Evolutionary conservation across 208 protist genomes (phyloP).

Genomic region (Trypanosoma lewisi): DNA sequence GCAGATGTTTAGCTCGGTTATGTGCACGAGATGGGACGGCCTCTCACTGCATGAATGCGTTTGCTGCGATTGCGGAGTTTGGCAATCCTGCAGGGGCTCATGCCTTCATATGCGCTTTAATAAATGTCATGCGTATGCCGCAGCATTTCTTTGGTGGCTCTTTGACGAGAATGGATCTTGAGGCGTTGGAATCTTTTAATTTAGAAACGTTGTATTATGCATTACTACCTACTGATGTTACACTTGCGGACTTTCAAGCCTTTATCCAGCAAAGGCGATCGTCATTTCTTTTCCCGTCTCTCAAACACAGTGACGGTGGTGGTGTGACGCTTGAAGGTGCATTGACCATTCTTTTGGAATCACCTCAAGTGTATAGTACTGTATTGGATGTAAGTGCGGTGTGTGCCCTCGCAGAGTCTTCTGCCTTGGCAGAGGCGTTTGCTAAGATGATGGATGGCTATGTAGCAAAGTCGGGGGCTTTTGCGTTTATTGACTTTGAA

Average conservation of each 20-base stretch:
- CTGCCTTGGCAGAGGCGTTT: slow-evolving; percentile 47
- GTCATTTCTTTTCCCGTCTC: slow-evolving; percentile 7
- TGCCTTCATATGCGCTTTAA: slow-evolving; percentile 21
- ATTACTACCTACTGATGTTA: slow-evolving; percentile 4
- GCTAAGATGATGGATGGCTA: slow-evolving; percentile 82
- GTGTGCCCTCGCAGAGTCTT: slow-evolving; percentile 32
- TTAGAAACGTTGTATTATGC: slow-evolving; percentile 20
- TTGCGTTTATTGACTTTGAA: slow-evolving; percentile 58
- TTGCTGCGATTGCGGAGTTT: slow-evolving; percentile 14
- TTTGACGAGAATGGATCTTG: not conserved
- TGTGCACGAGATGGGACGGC: slow-evolving; percentile 23
- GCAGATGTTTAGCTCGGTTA: slow-evolving; percentile 18
- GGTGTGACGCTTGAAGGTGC: slow-evolving; percentile 15
- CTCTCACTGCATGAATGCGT: slow-evolving; percentile 21
- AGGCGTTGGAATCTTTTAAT: slow-evolving; percentile 20
- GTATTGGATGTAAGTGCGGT: slow-evolving; percentile 49
- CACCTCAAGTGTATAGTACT: slow-evolving; percentile 54
- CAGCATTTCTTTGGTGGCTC: not conserved
- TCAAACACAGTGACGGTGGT: not conserved
- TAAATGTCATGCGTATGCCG: not conserved
- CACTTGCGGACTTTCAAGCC: slow-evolving; percentile 10
- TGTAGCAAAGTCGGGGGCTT: slow-evolving; percentile 42
- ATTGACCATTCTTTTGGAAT: slow-evolving; percentile 16
- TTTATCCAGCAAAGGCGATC: not conserved
- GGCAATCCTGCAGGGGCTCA: slow-evolving; percentile 9